A percentile compares a stretch with the other conserved stretches of the same genome.
Conservation (phyloP, 2,329 filamentous ascomycete species). For the Botryotinia narcissicola region DNA sequence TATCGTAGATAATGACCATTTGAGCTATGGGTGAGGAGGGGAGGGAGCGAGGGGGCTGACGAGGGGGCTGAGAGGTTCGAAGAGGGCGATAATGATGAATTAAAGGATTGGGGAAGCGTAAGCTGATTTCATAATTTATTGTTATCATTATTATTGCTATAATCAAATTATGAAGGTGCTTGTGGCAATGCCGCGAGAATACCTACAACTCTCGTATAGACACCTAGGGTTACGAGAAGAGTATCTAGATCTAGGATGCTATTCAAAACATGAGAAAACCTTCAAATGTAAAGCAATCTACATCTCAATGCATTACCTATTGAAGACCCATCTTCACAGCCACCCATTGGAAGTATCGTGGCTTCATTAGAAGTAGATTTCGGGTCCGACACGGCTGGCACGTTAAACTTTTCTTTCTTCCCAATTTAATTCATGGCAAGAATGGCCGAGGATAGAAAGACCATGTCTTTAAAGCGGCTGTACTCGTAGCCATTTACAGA, state of each 20-base stretch:
- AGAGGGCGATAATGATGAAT: not conserved
- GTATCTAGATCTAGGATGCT: not conserved
- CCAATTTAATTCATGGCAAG: not conserved
- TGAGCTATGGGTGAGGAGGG: not conserved
- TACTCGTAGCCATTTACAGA: not conserved
- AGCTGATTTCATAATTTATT: not conserved
- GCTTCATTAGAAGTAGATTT: not conserved
- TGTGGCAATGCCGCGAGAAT: not conserved
- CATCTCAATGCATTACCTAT: not conserved
- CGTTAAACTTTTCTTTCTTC: not conserved
- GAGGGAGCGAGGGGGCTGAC: not conserved
- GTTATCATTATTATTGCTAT: not conserved
- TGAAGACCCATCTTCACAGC: not conserved
- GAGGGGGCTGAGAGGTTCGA: not conserved
- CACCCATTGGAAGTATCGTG: not conserved
- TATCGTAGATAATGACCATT: not conserved
- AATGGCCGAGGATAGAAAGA: not conserved
- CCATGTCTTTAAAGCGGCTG: not conserved
- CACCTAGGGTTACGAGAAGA: not conserved
- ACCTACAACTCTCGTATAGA: not conserved
- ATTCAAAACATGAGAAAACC: not conserved
- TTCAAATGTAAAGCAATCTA: slow-evolving; percentile 6
- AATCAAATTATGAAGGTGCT: not conserved
- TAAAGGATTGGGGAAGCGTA: no score
- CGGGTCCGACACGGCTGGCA: not conserved